phyloP scores from a whole-genome alignment of 2,329 filamentous ascomycete species.

The Cladosporium sp. region DNA sequence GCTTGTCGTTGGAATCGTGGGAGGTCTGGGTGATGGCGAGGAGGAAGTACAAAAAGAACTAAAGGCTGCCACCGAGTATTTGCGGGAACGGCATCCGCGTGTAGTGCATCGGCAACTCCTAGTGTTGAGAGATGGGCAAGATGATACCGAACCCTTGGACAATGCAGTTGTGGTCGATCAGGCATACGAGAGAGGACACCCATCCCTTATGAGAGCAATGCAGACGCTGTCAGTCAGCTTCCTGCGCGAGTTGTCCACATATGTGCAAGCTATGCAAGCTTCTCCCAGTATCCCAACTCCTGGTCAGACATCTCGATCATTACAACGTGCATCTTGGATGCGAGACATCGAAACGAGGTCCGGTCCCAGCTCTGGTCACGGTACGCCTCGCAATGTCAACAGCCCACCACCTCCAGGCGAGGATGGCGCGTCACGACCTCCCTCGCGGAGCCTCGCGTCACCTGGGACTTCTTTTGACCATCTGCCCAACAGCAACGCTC shows the following conservation, averaged over 20 bases:
- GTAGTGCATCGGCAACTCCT: slow-evolving; percentile 31
- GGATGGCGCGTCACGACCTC: slow-evolving; percentile 19
- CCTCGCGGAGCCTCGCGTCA: slow-evolving; percentile 27
- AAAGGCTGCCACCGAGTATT: slow-evolving; percentile 22
- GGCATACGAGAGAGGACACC: slow-evolving; percentile 15
- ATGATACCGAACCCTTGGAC: slow-evolving; percentile 5
- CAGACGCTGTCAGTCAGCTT: slow-evolving; percentile 43
- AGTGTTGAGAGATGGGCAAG: slow-evolving; percentile 18
- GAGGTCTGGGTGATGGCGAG: slow-evolving; percentile 55
- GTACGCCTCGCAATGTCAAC: slow-evolving; percentile 20
- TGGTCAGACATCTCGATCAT: slow-evolving; percentile 42
- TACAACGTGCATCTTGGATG: slow-evolving; percentile 31
- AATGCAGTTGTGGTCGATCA: slow-evolving; percentile 16
- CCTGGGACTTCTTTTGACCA: slow-evolving; percentile 54
- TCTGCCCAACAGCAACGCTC: slow-evolving; percentile 43
- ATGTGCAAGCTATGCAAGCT: slow-evolving; percentile 46
- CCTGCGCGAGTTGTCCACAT: slow-evolving; percentile 44
- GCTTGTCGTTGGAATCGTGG: slow-evolving; percentile 73
- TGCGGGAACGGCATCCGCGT: slow-evolving; percentile 30
- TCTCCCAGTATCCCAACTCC: slow-evolving; percentile 72
- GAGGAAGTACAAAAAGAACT: slow-evolving; percentile 42
- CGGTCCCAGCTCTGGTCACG: slow-evolving; percentile 17
- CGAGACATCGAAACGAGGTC: slow-evolving; percentile 8
- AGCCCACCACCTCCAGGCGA: slow-evolving; percentile 21
- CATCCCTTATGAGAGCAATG: slow-evolving; percentile 41